Conservation (phyloP, 345 rosid species). For the Salix arbutifolia region DNA sequence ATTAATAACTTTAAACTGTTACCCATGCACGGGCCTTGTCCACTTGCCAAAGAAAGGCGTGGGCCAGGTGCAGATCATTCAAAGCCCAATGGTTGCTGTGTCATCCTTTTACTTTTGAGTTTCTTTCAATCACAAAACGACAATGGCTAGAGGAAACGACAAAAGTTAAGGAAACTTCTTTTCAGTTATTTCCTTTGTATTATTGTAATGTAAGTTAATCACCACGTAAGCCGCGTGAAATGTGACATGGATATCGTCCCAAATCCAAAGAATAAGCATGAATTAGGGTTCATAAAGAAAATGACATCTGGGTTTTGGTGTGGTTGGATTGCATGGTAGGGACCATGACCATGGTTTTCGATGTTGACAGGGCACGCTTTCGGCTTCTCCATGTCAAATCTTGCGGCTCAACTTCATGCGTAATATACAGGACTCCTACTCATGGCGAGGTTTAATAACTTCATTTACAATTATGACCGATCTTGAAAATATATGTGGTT, state of each 20-base stretch:
- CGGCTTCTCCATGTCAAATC: not conserved
- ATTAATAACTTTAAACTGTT: not conserved
- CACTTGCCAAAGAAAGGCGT: constrained; percentile 22
- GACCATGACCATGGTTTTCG: not conserved
- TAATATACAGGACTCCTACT: not conserved
- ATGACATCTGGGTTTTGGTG: not conserved
- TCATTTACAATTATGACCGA: constrained; percentile 12
- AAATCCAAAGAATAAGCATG: not conserved
- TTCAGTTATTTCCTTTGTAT: not conserved
- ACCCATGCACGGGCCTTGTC: constrained; percentile 42
- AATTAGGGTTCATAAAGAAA: not conserved
- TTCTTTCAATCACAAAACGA: not conserved
- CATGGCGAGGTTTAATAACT: too few species aligned
- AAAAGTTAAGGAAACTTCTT: constrained; percentile 3
- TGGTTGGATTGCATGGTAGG: constrained; percentile 19
- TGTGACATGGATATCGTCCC: constrained; percentile 15
- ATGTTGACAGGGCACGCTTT: not conserved
- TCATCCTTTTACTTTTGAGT: not conserved
- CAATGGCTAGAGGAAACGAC: not conserved
- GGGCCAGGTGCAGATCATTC: constrained; percentile 13
- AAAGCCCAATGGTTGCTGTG: constrained; percentile 16
- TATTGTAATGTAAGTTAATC: not conserved
- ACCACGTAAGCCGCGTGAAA: constrained; percentile 34
- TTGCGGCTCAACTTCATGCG: not conserved
- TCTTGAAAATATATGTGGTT: not conserved